phyloP scores from a whole-genome alignment of 371 early-diverging fungal genomes.

The Circinella minor region DNA sequence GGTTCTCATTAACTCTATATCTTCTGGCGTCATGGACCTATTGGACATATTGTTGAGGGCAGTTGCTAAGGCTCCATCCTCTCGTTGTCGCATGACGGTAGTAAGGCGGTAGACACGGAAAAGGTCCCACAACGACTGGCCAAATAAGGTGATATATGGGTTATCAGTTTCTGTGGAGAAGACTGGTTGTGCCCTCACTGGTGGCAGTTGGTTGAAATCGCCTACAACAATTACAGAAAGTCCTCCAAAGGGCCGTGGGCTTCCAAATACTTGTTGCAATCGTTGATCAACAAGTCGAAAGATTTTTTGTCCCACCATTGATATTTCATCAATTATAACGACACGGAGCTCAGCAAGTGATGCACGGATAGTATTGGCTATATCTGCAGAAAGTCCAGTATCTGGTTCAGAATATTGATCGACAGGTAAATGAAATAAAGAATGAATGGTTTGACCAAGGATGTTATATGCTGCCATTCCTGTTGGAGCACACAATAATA shows the following conservation, averaged over 20 bases:
- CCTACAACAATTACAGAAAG: conserved; percentile 12
- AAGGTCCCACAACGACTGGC: neutral
- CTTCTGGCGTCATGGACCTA: conserved; percentile 6
- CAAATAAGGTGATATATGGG: conserved; percentile 1
- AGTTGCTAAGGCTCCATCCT: conserved; percentile 10
- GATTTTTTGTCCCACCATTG: neutral
- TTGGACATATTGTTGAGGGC: conserved; percentile 16
- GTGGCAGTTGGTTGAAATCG: conserved; percentile 15
- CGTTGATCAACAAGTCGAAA: neutral
- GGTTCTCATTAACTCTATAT: neutral
- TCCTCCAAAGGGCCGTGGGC: neutral
- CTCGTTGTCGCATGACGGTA: conserved; percentile 16
- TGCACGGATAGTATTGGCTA: neutral
- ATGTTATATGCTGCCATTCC: conserved; percentile 18
- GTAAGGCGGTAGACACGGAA: conserved; percentile 13
- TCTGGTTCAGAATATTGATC: neutral
- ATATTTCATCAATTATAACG: conserved; percentile 5
- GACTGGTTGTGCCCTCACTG: conserved; percentile 3
- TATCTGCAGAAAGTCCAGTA: neutral
- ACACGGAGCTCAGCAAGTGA: neutral
- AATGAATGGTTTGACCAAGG: neutral
- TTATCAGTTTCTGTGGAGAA: neutral
- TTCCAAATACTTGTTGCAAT: conserved; percentile 1
- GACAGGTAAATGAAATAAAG: conserved; percentile 1
- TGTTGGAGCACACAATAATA: conserved; percentile 14